Evolutionary conservation across 2,329 filamentous ascomycete species (phyloP).

Genomic region (Fusarium veterinarium): DNA sequence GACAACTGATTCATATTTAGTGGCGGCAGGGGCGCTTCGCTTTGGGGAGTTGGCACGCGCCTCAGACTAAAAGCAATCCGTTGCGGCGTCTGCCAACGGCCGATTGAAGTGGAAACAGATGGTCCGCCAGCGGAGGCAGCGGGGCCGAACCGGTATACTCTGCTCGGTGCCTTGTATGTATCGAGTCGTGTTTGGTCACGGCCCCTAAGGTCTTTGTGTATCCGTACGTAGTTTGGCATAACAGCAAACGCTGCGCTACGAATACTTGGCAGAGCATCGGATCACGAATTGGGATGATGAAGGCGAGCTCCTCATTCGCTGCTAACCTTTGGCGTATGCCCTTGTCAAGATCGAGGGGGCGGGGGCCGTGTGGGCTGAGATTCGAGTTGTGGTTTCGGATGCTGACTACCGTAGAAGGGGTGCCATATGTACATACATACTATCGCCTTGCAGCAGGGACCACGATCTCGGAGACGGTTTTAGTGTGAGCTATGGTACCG

Average conservation of each 20-base stretch:
- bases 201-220: neutral
- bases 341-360: conserved; percentile 42
- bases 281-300: conserved; percentile 9
- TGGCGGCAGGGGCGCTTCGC: conserved; percentile 42
- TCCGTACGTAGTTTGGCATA: neutral
- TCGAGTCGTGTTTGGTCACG: neutral
- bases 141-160: conserved; percentile 33
- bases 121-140: conserved; percentile 35
- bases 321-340: conserved; percentile 18
- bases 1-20: conserved; percentile 19
- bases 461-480: conserved; percentile 23
- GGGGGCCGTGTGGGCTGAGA: conserved; percentile 45
- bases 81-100: conserved; percentile 28
- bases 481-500: conserved; percentile 16
- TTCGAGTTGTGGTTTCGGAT: conserved; percentile 44
- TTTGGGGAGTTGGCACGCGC: conserved; percentile 17
- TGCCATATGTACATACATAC: neutral
- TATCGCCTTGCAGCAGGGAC: conserved; percentile 9
- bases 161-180: conserved; percentile 2
- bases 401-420: conserved; percentile 38
- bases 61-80: conserved; percentile 1
- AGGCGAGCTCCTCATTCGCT: conserved; percentile 30
- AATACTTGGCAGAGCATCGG: conserved; percentile 12
- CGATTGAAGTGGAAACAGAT: conserved; percentile 38
- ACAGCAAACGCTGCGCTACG: neutral